phyloP scores from a whole-genome alignment of 179 eudicot species.

The Nepenthes alata region DNA sequence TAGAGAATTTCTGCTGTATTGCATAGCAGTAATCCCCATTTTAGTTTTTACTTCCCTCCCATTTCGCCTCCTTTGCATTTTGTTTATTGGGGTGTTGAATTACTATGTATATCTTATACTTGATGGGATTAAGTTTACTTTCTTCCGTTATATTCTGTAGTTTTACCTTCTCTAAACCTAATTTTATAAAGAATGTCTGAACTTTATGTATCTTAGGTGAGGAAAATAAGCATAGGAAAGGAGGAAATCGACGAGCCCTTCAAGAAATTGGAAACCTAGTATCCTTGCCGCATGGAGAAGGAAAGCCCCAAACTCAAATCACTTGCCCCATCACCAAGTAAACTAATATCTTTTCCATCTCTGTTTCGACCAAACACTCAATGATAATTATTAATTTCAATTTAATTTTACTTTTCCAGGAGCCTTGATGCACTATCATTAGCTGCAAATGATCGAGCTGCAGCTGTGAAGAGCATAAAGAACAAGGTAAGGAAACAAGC shows the following conservation, averaged over 20 bases:
- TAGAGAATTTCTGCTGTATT: no score
- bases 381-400: neutral
- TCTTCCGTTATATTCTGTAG: neutral
- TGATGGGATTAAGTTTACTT: neutral
- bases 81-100: neutral
- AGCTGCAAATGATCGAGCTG: conserved; percentile 20
- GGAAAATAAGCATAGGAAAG: conserved; percentile 29
- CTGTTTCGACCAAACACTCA: neutral
- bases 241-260: conserved; percentile 28
- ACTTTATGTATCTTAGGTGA: conserved; percentile 12
- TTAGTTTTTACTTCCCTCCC: neutral
- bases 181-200: neutral
- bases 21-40: neutral
- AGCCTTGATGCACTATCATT: conserved; percentile 25
- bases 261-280: conserved; percentile 36
- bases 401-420: conserved; percentile 8
- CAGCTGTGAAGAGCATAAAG: conserved; percentile 21
- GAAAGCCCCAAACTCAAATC: conserved; percentile 18
- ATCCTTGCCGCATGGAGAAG: conserved; percentile 21
- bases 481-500: conserved; percentile 5
- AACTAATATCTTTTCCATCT: neutral
- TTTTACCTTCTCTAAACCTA: no score
- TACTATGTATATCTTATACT: neutral
- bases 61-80: neutral
- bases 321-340: conserved; percentile 30